phyloP scores from a whole-genome alignment of 192 early-diverging fungal species.

The Entomortierella chlamydospora region DNA sequence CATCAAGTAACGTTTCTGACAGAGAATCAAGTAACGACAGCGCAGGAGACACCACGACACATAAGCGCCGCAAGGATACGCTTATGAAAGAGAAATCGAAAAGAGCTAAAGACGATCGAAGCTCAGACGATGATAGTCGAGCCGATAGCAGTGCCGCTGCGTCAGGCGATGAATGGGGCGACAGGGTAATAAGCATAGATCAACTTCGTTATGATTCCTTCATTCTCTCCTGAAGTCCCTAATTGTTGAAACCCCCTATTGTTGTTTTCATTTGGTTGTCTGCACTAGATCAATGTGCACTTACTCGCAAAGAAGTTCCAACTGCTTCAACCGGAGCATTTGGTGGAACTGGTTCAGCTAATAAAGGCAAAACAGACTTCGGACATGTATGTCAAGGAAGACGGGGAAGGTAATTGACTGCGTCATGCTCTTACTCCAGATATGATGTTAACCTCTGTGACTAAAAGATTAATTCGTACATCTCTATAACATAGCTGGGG shows the following conservation, averaged over 20 bases:
- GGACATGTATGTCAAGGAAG: slow-evolving; percentile 60
- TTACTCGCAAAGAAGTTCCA: slow-evolving; percentile 56
- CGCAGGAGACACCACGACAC: slow-evolving; percentile 13
- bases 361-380: slow-evolving; percentile 51
- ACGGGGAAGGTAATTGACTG: slow-evolving; percentile 49
- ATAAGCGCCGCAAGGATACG: slow-evolving; percentile 40
- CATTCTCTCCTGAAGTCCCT: no score
- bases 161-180: slow-evolving; percentile 40
- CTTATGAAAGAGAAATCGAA: slow-evolving; percentile 42
- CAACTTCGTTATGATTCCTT: no score
- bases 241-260: no score
- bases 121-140: slow-evolving; percentile 44
- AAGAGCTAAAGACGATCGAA: slow-evolving; percentile 31
- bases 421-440: not conserved
- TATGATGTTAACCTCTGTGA: not conserved
- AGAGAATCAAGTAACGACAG: slow-evolving; percentile 39
- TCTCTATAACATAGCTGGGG: slow-evolving; percentile 36
- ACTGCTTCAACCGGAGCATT: slow-evolving; percentile 47
- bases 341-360: slow-evolving; percentile 50
- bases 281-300: slow-evolving; percentile 37
- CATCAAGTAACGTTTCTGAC: slow-evolving; percentile 16
- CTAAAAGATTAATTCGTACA: not conserved
- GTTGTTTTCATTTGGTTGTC: not conserved
- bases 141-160: slow-evolving; percentile 39
- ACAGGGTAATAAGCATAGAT: slow-evolving; percentile 16